Base-by-base conservation (phyloP, 2,329 filamentous ascomycete genomes). In the Xylaria arbuscula region DNA sequence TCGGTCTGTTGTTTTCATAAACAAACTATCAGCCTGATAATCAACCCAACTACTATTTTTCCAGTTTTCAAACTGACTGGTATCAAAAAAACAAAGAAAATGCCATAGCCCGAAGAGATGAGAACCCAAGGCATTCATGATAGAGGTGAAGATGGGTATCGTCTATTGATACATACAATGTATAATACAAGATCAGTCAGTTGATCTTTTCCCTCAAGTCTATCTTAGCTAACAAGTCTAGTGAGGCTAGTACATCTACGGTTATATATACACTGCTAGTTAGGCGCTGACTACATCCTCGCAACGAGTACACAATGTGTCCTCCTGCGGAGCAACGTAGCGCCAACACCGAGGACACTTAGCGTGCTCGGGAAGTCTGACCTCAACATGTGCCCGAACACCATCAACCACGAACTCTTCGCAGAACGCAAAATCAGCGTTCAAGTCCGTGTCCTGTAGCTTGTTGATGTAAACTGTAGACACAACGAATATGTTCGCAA, bases 331-430 rank as follows among this genome's bases (percentile, higher is more conserved):
- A n/a, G 92, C 90, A 28, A 92, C 85, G 79, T 93, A 97, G 70
- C 92, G 88, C 96, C 96, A 99, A 81, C 96, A 99, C 59, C 96
- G 86, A 0, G 88, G 85, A 78, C 96, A 99, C 80, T 98, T 99
- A 55, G 85, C 81, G 13, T 84, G 75, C 72, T 74, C 78, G 1
- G 87, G 87, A 66, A 87, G 84, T 59, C 85, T 72, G 24, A 86
- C 83, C 71, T 81, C 80, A 24, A 83, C 84, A 36, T 73, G 80
- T 40, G 81, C 81, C 66, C 72, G 73, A 6, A 68, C 58, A 17
- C 60, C 82, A 47, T 77, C 75, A 1, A 83, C 78, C 70, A 83
- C 83, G 61, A 87, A 83, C 10, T 79, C 77, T 59, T 80, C 81
- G 6, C 71, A 75, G 72, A 82, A 86, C 11, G 48, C 22, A 34